phyloP scores from a whole-genome alignment of 78 protist genomes.

The Cavenderia fasciculata region DNA sequence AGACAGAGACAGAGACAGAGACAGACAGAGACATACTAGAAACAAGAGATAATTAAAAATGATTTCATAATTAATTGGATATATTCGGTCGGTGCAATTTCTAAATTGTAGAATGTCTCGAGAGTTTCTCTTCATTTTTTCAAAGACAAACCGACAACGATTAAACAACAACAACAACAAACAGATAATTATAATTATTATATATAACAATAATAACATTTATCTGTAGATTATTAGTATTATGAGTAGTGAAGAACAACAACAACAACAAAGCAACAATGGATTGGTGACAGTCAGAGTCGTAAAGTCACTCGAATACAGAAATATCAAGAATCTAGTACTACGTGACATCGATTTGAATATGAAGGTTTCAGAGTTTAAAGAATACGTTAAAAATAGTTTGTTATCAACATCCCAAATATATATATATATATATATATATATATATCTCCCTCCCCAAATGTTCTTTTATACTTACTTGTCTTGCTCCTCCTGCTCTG shows the following conservation, averaged over 20 bases:
- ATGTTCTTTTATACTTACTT: too few species aligned
- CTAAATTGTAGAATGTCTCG: too few species aligned
- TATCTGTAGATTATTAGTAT: not conserved
- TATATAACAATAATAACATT: not conserved
- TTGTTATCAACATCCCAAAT: not conserved
- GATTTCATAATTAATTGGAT: too few species aligned
- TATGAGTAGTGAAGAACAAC: not conserved
- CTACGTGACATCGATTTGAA: constrained; percentile 22
- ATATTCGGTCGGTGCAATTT: too few species aligned
- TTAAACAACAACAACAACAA: not conserved
- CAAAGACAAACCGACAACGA: not conserved
- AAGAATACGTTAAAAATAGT: constrained; percentile 31
- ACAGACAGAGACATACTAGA: too few species aligned
- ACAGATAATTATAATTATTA: not conserved
- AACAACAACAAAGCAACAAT: not conserved
- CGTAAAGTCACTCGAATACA: constrained; percentile 50
- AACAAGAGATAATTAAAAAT: too few species aligned
- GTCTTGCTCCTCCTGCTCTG: not conserved
- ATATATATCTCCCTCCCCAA: not conserved
- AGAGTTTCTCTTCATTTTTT: too few species aligned
- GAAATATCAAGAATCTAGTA: constrained; percentile 51
- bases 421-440: not conserved
- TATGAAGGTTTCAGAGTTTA: constrained; percentile 35
- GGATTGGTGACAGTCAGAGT: constrained; percentile 40
- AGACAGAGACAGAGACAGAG: too few species aligned